These are phyloP conservation scores for Phytophthora quininea DNA, from an alignment of 352 stramenopile genomes.

Conservation along the genomic window DNA sequence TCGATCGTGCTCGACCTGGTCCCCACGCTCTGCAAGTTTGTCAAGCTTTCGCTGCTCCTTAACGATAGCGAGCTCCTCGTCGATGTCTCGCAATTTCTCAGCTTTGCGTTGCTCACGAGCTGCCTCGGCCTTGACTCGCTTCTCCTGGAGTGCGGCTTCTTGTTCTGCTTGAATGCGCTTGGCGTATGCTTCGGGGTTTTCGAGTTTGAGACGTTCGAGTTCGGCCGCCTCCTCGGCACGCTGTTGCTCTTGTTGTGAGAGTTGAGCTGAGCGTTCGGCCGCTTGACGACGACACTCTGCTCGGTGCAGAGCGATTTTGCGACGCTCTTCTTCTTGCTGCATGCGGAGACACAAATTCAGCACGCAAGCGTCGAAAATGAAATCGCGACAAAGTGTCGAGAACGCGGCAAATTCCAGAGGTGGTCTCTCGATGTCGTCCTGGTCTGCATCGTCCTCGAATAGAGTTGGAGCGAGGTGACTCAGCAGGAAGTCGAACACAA, in stretches of 20 bases:
- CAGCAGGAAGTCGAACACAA: conserved; percentile 69
- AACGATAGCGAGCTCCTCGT: conserved; percentile 66
- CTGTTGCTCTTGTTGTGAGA: conserved; percentile 19
- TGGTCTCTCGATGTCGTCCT: conserved; percentile 19
- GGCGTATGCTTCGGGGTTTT: conserved; percentile 50
- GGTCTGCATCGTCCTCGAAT: conserved; percentile 16
- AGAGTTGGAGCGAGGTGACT: conserved; percentile 45
- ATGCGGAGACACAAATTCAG: conserved; percentile 53
- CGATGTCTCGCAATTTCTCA: conserved; percentile 53
- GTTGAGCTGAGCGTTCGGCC: conserved; percentile 27
- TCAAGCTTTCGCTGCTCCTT: conserved; percentile 71
- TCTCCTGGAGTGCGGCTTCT: conserved; percentile 35
- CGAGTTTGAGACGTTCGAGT: conserved; percentile 40
- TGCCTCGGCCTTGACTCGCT: conserved; percentile 37
- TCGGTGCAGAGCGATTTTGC: conserved; percentile 12
- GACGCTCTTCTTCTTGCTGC: conserved; percentile 49
- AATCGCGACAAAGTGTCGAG: conserved; percentile 55
- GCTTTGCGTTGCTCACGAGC: conserved; percentile 57
- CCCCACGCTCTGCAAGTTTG: conserved; percentile 47
- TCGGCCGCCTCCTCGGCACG: conserved; percentile 34
- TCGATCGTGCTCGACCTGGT: conserved; percentile 52
- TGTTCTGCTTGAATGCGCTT: conserved; percentile 45
- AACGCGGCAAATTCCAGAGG: conserved; percentile 73
- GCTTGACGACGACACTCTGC: conserved; percentile 21
- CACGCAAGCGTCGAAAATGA: conserved; percentile 62